These are phyloP conservation scores for Colletotrichum navitas DNA, from an alignment of 2,329 filamentous ascomycete genomes.

Conservation along the genomic window DNA sequence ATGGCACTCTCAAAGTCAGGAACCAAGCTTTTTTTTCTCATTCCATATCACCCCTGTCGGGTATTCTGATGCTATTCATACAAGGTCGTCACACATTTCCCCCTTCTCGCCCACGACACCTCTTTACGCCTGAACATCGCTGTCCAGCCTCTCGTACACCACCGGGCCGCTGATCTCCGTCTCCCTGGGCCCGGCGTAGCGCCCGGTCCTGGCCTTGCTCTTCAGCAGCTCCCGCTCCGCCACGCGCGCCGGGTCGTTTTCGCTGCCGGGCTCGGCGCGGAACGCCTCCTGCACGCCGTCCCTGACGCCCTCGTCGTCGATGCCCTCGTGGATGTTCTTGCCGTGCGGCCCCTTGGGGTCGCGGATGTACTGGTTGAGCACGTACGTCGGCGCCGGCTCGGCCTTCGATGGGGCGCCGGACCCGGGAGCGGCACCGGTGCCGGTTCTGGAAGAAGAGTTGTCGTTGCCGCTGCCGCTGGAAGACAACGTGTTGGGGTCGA, in stretches of 20 bases:
- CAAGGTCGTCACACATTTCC: slow-evolving; percentile 9
- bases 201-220: slow-evolving; percentile 43
- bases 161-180: slow-evolving; percentile 46
- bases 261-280: slow-evolving; percentile 58
- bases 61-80: slow-evolving; percentile 22
- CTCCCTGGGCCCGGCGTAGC: slow-evolving; percentile 48
- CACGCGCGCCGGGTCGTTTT: slow-evolving; percentile 60
- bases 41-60: slow-evolving; percentile 11
- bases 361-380: slow-evolving; percentile 50
- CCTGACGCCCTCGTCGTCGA: slow-evolving; percentile 50
- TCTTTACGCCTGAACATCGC: slow-evolving; percentile 37
- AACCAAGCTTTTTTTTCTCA: slow-evolving; percentile 1
- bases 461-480: slow-evolving; percentile 46
- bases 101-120: neutral
- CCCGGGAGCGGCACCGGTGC: slow-evolving; percentile 23
- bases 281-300: slow-evolving; percentile 56
- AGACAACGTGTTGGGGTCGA: slow-evolving; percentile 60
- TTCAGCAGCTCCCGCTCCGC: slow-evolving; percentile 59
- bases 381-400: slow-evolving; percentile 55
- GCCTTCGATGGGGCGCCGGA: slow-evolving; percentile 39
- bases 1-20: neutral
- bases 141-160: slow-evolving; percentile 50
- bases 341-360: slow-evolving; percentile 55
- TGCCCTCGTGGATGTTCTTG: slow-evolving; percentile 56
- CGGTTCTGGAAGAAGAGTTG: slow-evolving; percentile 11